phyloP scores from a whole-genome alignment of 73 alveolate genomes.

The Tetrahymena thermophila region DNA sequence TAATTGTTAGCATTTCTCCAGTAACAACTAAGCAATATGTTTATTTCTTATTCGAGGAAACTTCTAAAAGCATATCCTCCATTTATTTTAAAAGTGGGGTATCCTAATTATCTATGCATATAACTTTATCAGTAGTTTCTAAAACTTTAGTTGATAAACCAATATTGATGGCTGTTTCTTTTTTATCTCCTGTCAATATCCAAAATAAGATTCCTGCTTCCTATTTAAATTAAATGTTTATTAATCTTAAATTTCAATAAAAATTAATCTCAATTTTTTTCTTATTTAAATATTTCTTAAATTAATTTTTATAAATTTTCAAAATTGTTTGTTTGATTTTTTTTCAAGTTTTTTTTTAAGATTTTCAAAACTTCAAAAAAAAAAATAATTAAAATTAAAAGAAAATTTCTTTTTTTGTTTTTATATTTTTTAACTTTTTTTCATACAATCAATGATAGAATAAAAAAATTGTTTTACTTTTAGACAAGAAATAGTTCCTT shows the following conservation, averaged over 20 bases:
- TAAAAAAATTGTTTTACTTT: constrained; percentile 17
- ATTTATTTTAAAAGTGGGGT: constrained; percentile 37
- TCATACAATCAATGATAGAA: too few species aligned
- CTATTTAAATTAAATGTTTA: constrained; percentile 5
- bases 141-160: constrained; percentile 81
- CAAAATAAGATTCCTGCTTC: constrained; percentile 88
- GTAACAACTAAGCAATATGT: constrained; percentile 66
- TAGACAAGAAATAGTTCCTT: constrained; percentile 85
- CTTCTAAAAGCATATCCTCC: constrained; percentile 46
- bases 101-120: constrained; percentile 55
- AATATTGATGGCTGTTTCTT: constrained; percentile 89
- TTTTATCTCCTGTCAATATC: constrained; percentile 96
- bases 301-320: too few species aligned
- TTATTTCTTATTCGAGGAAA: constrained; percentile 7
- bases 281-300: too few species aligned
- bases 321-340: too few species aligned
- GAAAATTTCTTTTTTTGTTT: too few species aligned
- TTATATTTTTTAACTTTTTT: too few species aligned
- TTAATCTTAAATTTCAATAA: too few species aligned
- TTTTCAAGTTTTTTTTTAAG: too few species aligned
- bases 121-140: constrained; percentile 57
- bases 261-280: too few species aligned
- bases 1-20: constrained; percentile 72
- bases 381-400: too few species aligned
- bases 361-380: too few species aligned